Percentiles rank a stretch among this genome's conserved stretches.
phyloP scores from a whole-genome alignment of 139 green algal species.

The Ettlia oleoabundans region DNA sequence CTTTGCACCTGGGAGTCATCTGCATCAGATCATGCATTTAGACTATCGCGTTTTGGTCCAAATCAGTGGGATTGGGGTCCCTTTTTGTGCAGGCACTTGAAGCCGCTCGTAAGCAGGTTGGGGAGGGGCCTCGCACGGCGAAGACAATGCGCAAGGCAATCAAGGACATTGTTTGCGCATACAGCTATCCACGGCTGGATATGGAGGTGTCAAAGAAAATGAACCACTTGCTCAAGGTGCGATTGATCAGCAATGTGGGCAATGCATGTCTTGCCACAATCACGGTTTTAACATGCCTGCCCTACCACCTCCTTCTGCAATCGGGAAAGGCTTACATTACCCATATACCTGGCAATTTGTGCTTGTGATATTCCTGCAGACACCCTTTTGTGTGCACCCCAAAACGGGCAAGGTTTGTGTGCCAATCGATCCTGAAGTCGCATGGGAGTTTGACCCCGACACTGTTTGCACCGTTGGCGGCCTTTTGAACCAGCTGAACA shows the following conservation, averaged over 20 bases:
- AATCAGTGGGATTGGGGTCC: too few species aligned
- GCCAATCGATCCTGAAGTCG: constrained; percentile 83
- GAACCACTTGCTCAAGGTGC: constrained; percentile 99
- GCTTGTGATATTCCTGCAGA: constrained; percentile 40
- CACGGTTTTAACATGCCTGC: too few species aligned
- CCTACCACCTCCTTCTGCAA: too few species aligned
- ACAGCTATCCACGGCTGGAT: constrained; percentile 95
- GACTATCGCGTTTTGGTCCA: too few species aligned
- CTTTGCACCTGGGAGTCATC: too few species aligned
- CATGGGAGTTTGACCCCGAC: constrained; percentile 88
- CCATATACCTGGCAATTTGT: neutral
- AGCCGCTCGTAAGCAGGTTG: neutral
- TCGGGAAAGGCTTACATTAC: too few species aligned
- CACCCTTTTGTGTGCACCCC: constrained; percentile 98
- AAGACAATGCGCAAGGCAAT: constrained; percentile 5
- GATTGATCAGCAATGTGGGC: neutral
- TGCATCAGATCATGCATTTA: too few species aligned
- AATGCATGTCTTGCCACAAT: too few species aligned
- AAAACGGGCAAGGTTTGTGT: constrained; percentile 99
- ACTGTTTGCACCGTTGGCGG: constrained; percentile 79
- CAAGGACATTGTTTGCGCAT: constrained; percentile 83
- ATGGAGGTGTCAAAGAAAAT: constrained; percentile 99
- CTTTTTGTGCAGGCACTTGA: constrained; percentile 6
- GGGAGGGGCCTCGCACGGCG: neutral
- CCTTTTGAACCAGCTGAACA: constrained; percentile 71